Evolutionary conservation across 139 green algal species (phyloP).

Genomic region (Gonium pectorale): DNA sequence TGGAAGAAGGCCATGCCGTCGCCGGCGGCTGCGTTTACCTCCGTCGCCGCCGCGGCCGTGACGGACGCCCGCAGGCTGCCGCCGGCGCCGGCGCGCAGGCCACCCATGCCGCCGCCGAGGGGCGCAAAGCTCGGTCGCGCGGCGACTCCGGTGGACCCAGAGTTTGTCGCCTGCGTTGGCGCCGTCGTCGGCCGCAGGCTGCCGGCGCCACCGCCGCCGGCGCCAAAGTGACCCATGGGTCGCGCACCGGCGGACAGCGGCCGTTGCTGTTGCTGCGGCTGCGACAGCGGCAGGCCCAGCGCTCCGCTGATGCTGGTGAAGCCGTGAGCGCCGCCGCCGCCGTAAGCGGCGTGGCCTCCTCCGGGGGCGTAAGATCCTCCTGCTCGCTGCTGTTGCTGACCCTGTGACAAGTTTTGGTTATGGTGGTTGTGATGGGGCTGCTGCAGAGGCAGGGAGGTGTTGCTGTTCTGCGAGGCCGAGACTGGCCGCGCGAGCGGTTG

Average conservation of each 20-base stretch:
- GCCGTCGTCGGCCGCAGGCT: background rate
- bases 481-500: background rate
- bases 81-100: no score
- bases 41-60: no score
- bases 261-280: no score
- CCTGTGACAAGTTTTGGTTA: background rate
- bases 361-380: background rate
- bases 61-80: no score
- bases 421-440: background rate
- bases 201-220: background rate
- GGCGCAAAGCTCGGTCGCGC: conserved; percentile 10
- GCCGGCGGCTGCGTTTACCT: no score
- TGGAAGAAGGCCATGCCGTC: background rate
- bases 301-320: conserved; percentile 15
- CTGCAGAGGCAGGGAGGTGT: background rate
- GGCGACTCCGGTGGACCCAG: background rate
- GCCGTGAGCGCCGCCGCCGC: background rate
- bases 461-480: conserved; percentile 23
- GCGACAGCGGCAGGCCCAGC: background rate
- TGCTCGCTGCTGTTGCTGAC: background rate
- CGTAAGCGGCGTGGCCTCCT: background rate
- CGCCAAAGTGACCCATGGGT: conserved; percentile 5
- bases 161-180: background rate
- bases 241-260: conserved; percentile 1
- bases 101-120: background rate